Percentiles rank a stretch among this genome's conserved stretches.
Conservation (phyloP, 768 basidiomycete species). For the Leccinellum luteum region DNA sequence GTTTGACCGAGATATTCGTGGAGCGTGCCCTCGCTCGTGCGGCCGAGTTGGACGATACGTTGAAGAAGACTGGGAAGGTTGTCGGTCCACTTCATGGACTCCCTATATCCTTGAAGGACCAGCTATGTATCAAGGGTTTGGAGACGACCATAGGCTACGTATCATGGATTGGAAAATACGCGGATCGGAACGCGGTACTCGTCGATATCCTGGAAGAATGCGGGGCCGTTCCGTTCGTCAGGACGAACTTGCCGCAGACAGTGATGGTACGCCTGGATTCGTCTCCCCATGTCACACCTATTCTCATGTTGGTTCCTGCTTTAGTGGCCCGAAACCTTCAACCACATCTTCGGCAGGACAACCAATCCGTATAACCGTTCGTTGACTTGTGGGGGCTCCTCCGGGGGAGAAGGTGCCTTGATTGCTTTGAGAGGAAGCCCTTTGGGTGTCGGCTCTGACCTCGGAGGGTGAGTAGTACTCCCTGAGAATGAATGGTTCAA, state of each 20-base stretch:
- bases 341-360: constrained; percentile 78
- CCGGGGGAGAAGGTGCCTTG: constrained; percentile 84
- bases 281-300: background rate
- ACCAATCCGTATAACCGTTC: constrained; percentile 70
- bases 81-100: constrained; percentile 76
- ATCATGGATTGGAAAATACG: constrained; percentile 63
- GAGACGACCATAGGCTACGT: constrained; percentile 77
- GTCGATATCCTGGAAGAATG: constrained; percentile 62
- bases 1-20: constrained; percentile 81
- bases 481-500: background rate
- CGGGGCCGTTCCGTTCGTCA: constrained; percentile 71
- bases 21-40: constrained; percentile 67
- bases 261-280: constrained; percentile 52
- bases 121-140: constrained; percentile 62
- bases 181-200: constrained; percentile 57
- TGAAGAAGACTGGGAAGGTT: constrained; percentile 58
- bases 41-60: constrained; percentile 58
- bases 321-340: constrained; percentile 77
- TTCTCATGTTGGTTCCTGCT: background rate
- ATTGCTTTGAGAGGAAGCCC: constrained; percentile 46
- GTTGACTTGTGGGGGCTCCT: constrained; percentile 76
- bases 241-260: constrained; percentile 75
- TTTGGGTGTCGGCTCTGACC: constrained; percentile 74
- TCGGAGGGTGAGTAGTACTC: constrained; percentile 58
- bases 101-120: constrained; percentile 75